phyloP scores from a whole-genome alignment of 805 yeast species.

The Candida suzukii region DNA sequence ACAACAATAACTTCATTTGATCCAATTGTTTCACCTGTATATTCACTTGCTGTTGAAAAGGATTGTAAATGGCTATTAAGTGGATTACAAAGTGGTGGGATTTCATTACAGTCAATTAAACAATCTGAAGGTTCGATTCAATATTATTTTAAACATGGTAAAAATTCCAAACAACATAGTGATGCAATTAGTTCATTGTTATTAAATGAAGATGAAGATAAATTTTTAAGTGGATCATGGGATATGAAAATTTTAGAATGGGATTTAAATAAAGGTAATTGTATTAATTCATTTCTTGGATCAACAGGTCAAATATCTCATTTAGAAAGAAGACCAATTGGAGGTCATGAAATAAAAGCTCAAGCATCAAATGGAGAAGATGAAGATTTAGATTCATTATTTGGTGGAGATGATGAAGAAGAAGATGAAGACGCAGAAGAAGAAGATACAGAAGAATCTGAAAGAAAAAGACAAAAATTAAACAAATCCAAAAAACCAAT shows the following conservation, averaged over 20 bases:
- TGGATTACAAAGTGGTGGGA: conserved; percentile 82
- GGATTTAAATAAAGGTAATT: conserved; percentile 75
- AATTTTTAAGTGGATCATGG: conserved; percentile 83
- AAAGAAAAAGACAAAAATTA: conserved; percentile 8
- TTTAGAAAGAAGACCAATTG: conserved; percentile 61
- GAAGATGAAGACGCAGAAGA: conserved; percentile 20
- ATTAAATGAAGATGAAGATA: conserved; percentile 54
- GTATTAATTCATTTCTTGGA: conserved; percentile 40
- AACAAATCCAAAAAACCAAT: conserved; percentile 21
- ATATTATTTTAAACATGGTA: conserved; percentile 50
- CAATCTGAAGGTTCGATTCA: conserved; percentile 76
- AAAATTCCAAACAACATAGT: conserved; percentile 41
- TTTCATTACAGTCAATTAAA: conserved; percentile 74
- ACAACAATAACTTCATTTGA: conserved; percentile 32
- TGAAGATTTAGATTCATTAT: conserved; percentile 36
- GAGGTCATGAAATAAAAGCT: conserved; percentile 31
- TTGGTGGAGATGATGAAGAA: conserved; percentile 38
- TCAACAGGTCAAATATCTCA: conserved; percentile 76
- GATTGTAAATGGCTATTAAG: conserved; percentile 80
- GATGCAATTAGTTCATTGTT: conserved; percentile 69
- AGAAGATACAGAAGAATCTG: background rate
- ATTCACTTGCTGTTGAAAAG: conserved; percentile 75
- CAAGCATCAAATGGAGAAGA: conserved; percentile 14
- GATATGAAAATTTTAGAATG: conserved; percentile 73
- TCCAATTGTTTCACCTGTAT: conserved; percentile 76